phyloP scores from a whole-genome alignment of 2,329 filamentous ascomycete genomes.

The Aspergillus sp. region DNA sequence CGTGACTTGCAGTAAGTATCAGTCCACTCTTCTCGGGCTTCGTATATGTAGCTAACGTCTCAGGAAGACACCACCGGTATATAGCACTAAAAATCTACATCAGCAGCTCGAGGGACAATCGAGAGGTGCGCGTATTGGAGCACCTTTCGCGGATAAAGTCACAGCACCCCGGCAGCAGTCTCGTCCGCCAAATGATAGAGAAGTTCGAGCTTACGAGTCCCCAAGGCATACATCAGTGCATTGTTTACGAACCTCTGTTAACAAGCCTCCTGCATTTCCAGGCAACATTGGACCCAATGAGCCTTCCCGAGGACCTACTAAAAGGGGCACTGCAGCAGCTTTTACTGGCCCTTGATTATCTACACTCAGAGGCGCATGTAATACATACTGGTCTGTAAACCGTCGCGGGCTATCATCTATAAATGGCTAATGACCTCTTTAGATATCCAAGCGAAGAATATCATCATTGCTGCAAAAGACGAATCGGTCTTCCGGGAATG shows the following conservation, averaged over 20 bases:
- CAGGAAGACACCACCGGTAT: not conserved
- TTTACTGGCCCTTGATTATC: slow-evolving; percentile 23
- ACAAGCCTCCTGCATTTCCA: slow-evolving; percentile 15
- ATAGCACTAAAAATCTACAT: not conserved
- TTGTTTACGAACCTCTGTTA: slow-evolving; percentile 10
- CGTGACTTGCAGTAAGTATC: not conserved
- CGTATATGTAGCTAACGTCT: no score
- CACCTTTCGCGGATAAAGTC: not conserved
- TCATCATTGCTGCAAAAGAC: slow-evolving; percentile 29
- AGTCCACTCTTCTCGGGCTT: not conserved
- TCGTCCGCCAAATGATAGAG: slow-evolving; percentile 6
- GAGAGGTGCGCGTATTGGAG: not conserved
- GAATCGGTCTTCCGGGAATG: slow-evolving; percentile 26
- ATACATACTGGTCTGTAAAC: slow-evolving; percentile 23
- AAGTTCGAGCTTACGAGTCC: slow-evolving; percentile 7
- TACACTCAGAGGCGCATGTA: slow-evolving; percentile 22
- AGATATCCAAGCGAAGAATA: slow-evolving; percentile 33
- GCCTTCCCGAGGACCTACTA: slow-evolving; percentile 9
- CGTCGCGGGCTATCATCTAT: not conserved
- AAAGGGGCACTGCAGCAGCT: slow-evolving; percentile 15
- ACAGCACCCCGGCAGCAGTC: not conserved
- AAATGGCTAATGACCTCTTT: slow-evolving; percentile 2
- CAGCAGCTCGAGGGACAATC: not conserved
- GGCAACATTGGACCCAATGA: slow-evolving; percentile 8
- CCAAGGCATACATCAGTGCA: slow-evolving; percentile 9